These are phyloP conservation scores for Leishmania mexicana DNA, from an alignment of 208 protist genomes.

Conservation along the genomic window DNA sequence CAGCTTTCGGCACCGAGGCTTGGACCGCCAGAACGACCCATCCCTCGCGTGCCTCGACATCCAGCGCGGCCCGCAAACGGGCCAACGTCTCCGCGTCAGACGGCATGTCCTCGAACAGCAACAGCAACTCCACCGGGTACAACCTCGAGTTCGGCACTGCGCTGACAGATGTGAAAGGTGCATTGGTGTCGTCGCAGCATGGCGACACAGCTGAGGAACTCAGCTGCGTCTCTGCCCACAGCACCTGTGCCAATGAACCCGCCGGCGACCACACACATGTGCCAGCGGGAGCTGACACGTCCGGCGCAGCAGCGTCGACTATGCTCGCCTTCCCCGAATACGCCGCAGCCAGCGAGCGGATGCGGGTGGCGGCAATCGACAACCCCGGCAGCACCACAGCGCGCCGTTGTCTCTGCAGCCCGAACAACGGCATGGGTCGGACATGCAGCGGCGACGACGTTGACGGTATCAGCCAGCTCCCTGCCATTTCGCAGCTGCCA, in stretches of 20 bases:
- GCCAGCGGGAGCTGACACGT: conserved; percentile 14
- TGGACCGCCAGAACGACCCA: conserved; percentile 56
- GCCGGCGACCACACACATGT: conserved; percentile 31
- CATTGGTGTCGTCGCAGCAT: conserved; percentile 8
- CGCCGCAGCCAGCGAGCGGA: conserved; percentile 19
- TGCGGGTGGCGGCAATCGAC: conserved; percentile 42
- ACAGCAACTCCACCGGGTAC: conserved; percentile 32
- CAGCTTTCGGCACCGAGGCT: conserved; percentile 34
- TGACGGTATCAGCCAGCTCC: conserved; percentile 26
- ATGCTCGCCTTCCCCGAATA: neutral
- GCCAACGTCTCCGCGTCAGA: conserved; percentile 3
- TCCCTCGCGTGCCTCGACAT: conserved; percentile 3
- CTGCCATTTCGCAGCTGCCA: conserved; percentile 15
- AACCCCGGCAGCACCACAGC: conserved; percentile 43
- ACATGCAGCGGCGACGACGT: conserved; percentile 13
- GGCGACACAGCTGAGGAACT: conserved; percentile 5
- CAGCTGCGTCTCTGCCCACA: conserved; percentile 11
- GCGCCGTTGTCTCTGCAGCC: conserved; percentile 10
- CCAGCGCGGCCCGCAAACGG: conserved; percentile 11
- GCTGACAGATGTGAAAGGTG: conserved; percentile 11
- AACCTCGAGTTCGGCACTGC: conserved; percentile 16
- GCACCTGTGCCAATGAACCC: neutral
- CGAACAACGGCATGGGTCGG: neutral
- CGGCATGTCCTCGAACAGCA: conserved; percentile 51
- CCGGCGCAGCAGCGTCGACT: neutral